Conservation (phyloP, 1,139 yeast species). For the Geotrichum aggregatum region DNA sequence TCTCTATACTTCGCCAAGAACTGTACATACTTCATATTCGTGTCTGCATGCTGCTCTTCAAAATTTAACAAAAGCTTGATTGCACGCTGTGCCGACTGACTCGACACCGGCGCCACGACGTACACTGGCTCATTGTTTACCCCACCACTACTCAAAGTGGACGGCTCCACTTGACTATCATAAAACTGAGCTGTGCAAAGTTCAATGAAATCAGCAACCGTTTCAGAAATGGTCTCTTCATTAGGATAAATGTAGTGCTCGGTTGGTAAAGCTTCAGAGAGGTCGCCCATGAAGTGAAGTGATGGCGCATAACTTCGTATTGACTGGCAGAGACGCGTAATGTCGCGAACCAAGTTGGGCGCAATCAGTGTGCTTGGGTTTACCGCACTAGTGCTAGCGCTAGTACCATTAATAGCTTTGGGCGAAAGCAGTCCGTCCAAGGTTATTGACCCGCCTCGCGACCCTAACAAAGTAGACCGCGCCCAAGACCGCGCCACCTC, state of each 20-base stretch:
- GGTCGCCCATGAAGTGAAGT: constrained; percentile 10
- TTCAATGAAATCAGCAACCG: constrained; percentile 18
- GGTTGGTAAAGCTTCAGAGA: background rate
- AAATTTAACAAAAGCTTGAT: constrained; percentile 12
- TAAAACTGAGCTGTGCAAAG: constrained; percentile 18
- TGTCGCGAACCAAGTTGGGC: background rate
- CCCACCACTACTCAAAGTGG: too few species aligned
- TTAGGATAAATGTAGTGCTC: constrained; percentile 10
- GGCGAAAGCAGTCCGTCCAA: too few species aligned
- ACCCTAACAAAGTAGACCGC: constrained; percentile 13
- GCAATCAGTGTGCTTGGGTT: background rate
- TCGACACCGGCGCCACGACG: constrained; percentile 7
- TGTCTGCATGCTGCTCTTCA: constrained; percentile 11
- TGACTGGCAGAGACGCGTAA: background rate
- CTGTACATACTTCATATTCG: background rate
- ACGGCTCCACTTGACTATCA: background rate
- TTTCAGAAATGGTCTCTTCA: constrained; percentile 14
- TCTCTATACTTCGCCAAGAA: background rate
- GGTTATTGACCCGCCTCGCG: background rate
- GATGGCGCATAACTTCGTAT: constrained; percentile 5
- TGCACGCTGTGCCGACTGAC: constrained; percentile 1
- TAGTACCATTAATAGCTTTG: background rate
- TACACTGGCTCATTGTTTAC: background rate
- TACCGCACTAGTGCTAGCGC: background rate
- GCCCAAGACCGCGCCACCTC: constrained; percentile 14